phyloP scores from a whole-genome alignment of 129 eudicot species.

The Chrysanthemum seticuspe region DNA sequence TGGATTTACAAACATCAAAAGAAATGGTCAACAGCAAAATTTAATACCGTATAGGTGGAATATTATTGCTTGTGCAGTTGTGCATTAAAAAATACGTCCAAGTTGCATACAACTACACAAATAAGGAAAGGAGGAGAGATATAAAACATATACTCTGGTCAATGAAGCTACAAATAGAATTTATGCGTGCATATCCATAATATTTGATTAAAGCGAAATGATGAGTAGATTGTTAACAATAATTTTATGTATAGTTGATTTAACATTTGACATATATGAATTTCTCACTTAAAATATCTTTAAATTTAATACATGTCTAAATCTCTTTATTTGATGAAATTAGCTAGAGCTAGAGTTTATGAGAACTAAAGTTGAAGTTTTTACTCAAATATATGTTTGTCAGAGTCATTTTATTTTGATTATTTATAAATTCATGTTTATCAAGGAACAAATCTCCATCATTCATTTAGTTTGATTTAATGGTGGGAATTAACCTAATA shows the following conservation, averaged over 20 bases:
- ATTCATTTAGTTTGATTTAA: too few species aligned
- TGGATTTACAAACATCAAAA: neutral
- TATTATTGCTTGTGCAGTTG: slow-evolving; percentile 4
- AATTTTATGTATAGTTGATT: neutral
- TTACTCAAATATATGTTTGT: too few species aligned
- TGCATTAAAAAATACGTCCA: slow-evolving; percentile 14
- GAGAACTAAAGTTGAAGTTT: too few species aligned
- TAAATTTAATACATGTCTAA: neutral
- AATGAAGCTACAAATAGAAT: slow-evolving; percentile 18
- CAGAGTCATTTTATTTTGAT: too few species aligned
- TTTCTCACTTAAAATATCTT: too few species aligned
- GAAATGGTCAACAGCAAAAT: slow-evolving; percentile 18
- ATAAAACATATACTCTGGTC: slow-evolving; percentile 3
- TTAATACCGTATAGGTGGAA: slow-evolving; percentile 1
- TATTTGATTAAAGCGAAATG: neutral
- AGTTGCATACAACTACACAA: slow-evolving; percentile 13
- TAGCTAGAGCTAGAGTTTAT: too few species aligned
- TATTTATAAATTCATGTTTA: too few species aligned
- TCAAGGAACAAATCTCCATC: too few species aligned
- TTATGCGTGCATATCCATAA: slow-evolving; percentile 31
- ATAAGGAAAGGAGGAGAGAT: slow-evolving; percentile 15
- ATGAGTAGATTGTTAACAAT: neutral
- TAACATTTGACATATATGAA: too few species aligned
- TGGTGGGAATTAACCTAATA: too few species aligned
- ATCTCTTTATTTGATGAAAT: too few species aligned